A percentile compares a stretch with the other conserved stretches of the same genome.
These are phyloP conservation scores for Pichia sp. DNA, from an alignment of 1,139 yeast species.

Conservation along the genomic window DNA sequence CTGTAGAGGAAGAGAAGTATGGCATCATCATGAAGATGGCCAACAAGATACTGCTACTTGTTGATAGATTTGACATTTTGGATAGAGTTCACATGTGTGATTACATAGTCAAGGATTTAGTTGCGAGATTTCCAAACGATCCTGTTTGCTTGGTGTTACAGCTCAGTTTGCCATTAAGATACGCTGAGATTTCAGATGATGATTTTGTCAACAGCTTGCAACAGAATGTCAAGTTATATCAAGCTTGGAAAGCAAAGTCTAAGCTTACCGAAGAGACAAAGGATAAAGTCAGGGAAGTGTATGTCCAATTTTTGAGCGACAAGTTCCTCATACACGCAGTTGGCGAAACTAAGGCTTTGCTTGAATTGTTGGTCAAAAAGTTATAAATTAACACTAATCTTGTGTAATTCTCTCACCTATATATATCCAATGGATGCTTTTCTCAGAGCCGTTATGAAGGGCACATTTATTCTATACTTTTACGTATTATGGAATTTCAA, in stretches of 20 bases:
- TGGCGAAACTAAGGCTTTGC: conserved; percentile 18
- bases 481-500: too few species aligned
- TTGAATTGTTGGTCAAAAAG: conserved; percentile 20
- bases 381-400: too few species aligned
- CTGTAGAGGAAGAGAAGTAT: conserved; percentile 26
- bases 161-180: conserved; percentile 63
- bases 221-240: conserved; percentile 62
- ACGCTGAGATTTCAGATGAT: conserved; percentile 31
- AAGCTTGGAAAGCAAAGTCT: conserved; percentile 34
- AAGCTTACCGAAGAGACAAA: conserved; percentile 27
- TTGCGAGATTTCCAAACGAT: conserved; percentile 32
- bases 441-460: neutral
- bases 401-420: neutral
- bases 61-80: conserved; percentile 63
- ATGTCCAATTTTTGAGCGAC: conserved; percentile 30
- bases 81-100: conserved; percentile 60
- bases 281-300: conserved; percentile 38
- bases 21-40: conserved; percentile 26
- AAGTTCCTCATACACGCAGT: conserved; percentile 15
- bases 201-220: conserved; percentile 56
- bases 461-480: conserved; percentile 8
- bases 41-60: conserved; percentile 41
- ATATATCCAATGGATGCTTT: neutral
- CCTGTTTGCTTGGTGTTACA: conserved; percentile 45
- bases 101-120: conserved; percentile 54